Percentiles rank a stretch among this genome's conserved stretches.
Evolutionary conservation across 192 early-diverging fungal genomes (phyloP).

Genomic region (Umbelopsis sp.): DNA sequence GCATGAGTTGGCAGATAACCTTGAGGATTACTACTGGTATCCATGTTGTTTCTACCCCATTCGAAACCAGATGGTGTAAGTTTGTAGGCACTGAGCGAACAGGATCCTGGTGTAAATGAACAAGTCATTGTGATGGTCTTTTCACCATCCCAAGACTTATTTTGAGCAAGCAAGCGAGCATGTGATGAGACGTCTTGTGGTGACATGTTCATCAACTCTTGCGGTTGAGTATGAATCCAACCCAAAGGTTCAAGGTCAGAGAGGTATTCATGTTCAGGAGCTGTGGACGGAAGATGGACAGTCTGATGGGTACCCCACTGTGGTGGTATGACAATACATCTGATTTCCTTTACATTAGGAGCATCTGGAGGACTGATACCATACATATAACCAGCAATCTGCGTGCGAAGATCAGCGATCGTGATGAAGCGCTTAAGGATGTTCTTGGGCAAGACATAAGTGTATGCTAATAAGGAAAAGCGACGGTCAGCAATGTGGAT

Average conservation of each 20-base stretch:
- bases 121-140: slow-evolving; percentile 90
- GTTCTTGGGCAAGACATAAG: slow-evolving; percentile 98
- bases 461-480: slow-evolving; percentile 53
- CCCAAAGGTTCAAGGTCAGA: slow-evolving; percentile 94
- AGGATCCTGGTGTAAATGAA: slow-evolving; percentile 98
- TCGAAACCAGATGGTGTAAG: slow-evolving; percentile 95
- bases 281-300: slow-evolving; percentile 84
- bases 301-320: slow-evolving; percentile 98
- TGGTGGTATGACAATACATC: slow-evolving; percentile 91
- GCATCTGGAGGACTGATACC: slow-evolving; percentile 89
- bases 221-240: slow-evolving; percentile 98
- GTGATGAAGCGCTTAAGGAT: slow-evolving; percentile 96
- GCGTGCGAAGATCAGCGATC: slow-evolving; percentile 91
- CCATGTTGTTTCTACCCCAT: slow-evolving; percentile 95
- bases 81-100: slow-evolving; percentile 94
- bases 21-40: slow-evolving; percentile 79
- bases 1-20: slow-evolving; percentile 89
- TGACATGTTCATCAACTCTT: slow-evolving; percentile 84
- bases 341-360: slow-evolving; percentile 95
- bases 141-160: slow-evolving; percentile 93
- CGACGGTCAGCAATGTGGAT: neutral
- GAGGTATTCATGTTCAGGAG: slow-evolving; percentile 92
- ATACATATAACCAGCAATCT: slow-evolving; percentile 95
- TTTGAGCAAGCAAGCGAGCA: slow-evolving; percentile 87
- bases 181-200: slow-evolving; percentile 93